Percentiles rank a stretch among this genome's conserved stretches.
phyloP scores from a whole-genome alignment of 768 basidiomycete species.

The Naganishia friedmannii region DNA sequence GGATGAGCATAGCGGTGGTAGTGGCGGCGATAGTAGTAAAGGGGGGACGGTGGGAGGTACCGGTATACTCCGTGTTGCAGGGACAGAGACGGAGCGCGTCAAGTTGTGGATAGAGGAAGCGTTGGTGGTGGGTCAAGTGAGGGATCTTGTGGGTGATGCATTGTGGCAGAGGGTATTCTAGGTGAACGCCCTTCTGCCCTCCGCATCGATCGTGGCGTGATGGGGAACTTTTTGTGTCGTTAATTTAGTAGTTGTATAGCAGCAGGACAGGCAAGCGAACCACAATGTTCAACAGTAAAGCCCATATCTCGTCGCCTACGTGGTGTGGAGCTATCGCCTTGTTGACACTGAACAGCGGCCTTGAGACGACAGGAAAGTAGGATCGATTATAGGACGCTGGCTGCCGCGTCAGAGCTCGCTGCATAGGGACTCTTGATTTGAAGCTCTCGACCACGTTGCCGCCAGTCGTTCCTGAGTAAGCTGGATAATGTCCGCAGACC shows the following conservation, averaged over 20 bases:
- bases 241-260: neutral
- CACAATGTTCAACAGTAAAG: too few species aligned
- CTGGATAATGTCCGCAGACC: neutral
- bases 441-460: too few species aligned
- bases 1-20: neutral
- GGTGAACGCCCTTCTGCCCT: neutral
- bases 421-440: too few species aligned
- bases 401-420: too few species aligned
- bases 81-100: constrained; percentile 70
- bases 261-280: neutral
- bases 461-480: too few species aligned
- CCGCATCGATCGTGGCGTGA: too few species aligned
- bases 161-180: constrained; percentile 44
- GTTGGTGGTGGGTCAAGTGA: constrained; percentile 50
- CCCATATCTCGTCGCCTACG: too few species aligned
- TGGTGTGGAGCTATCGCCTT: too few species aligned
- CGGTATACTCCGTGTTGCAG: constrained; percentile 70
- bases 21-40: neutral
- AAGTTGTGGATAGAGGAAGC: constrained; percentile 66
- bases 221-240: too few species aligned
- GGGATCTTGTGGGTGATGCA: constrained; percentile 44
- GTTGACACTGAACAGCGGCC: too few species aligned
- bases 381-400: too few species aligned
- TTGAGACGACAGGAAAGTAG: too few species aligned
- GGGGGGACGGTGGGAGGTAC: neutral